These are phyloP conservation scores for Arachnopeziza araneosa DNA, from an alignment of 2,329 filamentous ascomycete genomes.

Conservation along the genomic window DNA sequence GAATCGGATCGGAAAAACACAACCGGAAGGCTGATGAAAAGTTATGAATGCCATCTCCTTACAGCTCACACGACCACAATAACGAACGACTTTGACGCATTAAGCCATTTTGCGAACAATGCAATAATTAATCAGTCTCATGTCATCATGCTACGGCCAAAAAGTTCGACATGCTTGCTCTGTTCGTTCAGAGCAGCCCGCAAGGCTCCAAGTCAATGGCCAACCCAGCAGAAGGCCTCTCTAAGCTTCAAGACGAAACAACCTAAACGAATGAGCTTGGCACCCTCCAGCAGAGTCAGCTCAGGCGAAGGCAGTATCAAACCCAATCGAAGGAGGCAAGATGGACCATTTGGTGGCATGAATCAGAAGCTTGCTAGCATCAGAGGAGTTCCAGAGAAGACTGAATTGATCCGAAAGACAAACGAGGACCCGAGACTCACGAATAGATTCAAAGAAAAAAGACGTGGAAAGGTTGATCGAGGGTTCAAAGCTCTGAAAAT, in stretches of 20 bases:
- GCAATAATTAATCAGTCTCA: background rate
- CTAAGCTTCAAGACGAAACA: slow-evolving; percentile 9
- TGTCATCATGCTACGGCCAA: slow-evolving; percentile 24
- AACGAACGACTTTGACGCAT: background rate
- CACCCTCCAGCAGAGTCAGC: slow-evolving; percentile 19
- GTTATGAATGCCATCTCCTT: background rate
- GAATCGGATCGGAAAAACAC: background rate
- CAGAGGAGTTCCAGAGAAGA: slow-evolving; percentile 34
- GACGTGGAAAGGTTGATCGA: slow-evolving; percentile 37
- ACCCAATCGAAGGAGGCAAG: slow-evolving; percentile 36
- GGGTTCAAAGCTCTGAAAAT: slow-evolving; percentile 79
- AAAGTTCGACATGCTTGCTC: slow-evolving; percentile 23
- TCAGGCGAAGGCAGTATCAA: slow-evolving; percentile 8
- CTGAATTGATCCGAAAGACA: slow-evolving; percentile 15
- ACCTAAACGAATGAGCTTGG: slow-evolving; percentile 25
- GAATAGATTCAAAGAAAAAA: slow-evolving; percentile 12
- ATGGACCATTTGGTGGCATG: slow-evolving; percentile 54
- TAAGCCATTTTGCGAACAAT: background rate
- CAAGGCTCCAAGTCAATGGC: slow-evolving; percentile 14
- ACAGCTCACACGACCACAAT: background rate
- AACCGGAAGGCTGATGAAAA: background rate
- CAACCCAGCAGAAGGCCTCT: slow-evolving; percentile 23
- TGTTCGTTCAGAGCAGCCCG: slow-evolving; percentile 23
- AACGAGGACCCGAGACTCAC: slow-evolving; percentile 7
- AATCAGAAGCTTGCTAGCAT: slow-evolving; percentile 46